Evolutionary conservation across 2,329 filamentous ascomycete genomes (phyloP), one percentile per base, ranked within the genome.

Genomic region (Pezicula radicicola): DNA sequence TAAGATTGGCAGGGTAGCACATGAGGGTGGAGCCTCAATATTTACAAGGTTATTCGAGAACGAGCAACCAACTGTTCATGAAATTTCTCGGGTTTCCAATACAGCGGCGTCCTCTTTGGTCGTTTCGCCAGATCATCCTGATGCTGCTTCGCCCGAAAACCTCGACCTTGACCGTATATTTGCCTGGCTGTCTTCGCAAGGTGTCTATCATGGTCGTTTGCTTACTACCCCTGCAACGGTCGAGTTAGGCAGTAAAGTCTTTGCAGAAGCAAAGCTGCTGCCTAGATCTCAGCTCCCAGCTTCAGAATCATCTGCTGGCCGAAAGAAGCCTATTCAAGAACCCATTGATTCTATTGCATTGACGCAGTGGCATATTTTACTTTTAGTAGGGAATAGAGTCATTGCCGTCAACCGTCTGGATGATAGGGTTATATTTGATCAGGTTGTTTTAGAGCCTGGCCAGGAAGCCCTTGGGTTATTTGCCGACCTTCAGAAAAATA

Each of bases 341-440:
- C 78, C 83, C 1, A 85, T 97, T 37, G 84, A 86, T 39, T 89
- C 89, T 0, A 86, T 96, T 67, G 85, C 88, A 0, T 74, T 99
- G 57, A 96, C 92, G 6, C 91, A 96, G 64, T 99, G 94, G 88
- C 94, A 99, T 67, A 85, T 97, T 46, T 71, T 99, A 19, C 84
- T 86, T 57, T 77, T 99, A 0, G 82, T 96, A 1, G 92, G 94
- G 53, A 88, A 87, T 2, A 83, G 91, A 27, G 78, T 99, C 3
- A 83, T 97, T 19, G 91, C 89, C 3, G 83, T 90, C 54, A 97
- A 97, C 66, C 83, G 91, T 30, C 79, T 99, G 44, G 94, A 92
- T 39, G 91, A 93, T 27, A 83, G 86, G 48, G 77, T 93, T 45
- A 88, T 96, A 2, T 95, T 94, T 61, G 90, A 97, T 66, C 91